Base-by-base conservation (phyloP, 1,284 basidiomycete species). In the Ustilago shanxiensis region DNA sequence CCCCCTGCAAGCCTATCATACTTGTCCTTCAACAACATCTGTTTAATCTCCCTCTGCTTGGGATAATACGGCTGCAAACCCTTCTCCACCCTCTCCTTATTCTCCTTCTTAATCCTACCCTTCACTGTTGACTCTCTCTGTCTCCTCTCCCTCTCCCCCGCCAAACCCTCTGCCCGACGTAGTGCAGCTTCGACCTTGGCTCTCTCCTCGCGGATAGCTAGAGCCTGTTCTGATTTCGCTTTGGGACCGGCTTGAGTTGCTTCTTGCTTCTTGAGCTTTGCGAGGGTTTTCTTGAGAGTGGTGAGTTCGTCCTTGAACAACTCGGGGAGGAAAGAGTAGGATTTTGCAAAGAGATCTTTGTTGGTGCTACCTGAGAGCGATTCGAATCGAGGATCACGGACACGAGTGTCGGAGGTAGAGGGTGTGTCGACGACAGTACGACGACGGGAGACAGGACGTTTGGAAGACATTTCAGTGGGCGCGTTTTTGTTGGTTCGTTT, bases 351-450 rank as follows among this genome's bases (percentile, higher is more conserved):
- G 28, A 91, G 90, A 60, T 91, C 88, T 0, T 89, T 81, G 51
- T 92, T 90, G 76, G 92, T 90, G 66, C 90, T 88, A n/a, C 94
- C 94, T 1, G 88, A 89, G 13, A 93, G 87, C 13, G 91, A 89
- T 29, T 93, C 89, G 87, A 98, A 98, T 51, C 95, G 91, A 2
- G 96, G 95, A 87, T 98, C 95, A 45, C 95, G 91, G 11, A 91
- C 87, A 84, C 91, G 89, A 37, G 88, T 85, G 72, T 90, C 90
- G 50, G 89, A 88, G 7, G 91, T 89, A 72, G 91, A 90, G 50
- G 89, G 88, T 5, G 91, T 89, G 70, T 95, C 92, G 8, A 95
- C 89, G 1, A 94, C 92, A n/a, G 88, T 88, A 60, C 95, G 89
- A 61, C 89, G 89, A 14, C 95, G 90, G 3, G 92, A 90, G 2